Evolutionary conservation across 2,329 filamentous ascomycete genomes (phyloP).

Genomic region (Diplodia seriata): DNA sequence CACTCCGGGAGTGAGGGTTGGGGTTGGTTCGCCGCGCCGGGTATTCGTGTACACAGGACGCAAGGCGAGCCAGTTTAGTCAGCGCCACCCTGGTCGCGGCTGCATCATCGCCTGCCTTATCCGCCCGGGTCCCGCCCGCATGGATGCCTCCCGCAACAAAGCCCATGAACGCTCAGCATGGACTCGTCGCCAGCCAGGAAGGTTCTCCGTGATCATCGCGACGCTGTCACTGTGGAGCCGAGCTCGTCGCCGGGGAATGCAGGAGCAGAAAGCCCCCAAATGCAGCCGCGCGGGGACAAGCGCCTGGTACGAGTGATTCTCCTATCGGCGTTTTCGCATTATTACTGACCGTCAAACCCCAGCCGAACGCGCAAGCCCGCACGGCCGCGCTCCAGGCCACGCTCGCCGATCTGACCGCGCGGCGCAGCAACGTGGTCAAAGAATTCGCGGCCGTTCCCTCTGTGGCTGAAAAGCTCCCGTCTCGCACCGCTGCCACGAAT

Average conservation of each 20-base stretch:
- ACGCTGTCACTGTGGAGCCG: slow-evolving; percentile 5
- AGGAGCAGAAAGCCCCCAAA: slow-evolving; percentile 6
- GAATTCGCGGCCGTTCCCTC: slow-evolving; percentile 42
- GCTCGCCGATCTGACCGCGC: slow-evolving; percentile 54
- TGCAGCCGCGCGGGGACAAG: slow-evolving; percentile 2
- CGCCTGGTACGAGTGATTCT: slow-evolving; percentile 28
- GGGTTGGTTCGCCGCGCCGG: neutral
- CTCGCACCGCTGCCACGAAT: slow-evolving; percentile 37
- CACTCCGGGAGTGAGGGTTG: neutral
- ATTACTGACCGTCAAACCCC: slow-evolving; percentile 21
- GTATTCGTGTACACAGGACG: slow-evolving; percentile 11
- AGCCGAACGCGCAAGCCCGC: slow-evolving; percentile 16
- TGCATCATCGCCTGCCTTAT: slow-evolving; percentile 30
- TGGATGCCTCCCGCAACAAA: neutral
- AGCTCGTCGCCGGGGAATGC: neutral
- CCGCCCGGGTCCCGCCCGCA: neutral
- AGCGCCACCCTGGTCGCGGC: slow-evolving; percentile 17
- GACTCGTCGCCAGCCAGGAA: neutral
- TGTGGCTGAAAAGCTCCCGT: slow-evolving; percentile 44
- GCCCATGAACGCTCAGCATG: slow-evolving; percentile 2
- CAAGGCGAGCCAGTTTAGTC: slow-evolving; percentile 26
- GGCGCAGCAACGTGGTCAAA: slow-evolving; percentile 48
- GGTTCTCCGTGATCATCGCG: neutral
- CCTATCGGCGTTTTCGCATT: slow-evolving; percentile 9
- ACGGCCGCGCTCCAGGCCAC: slow-evolving; percentile 48